Conservation (phyloP, 352 stramenopile genomes). For the Phytophthora citrophthora region DNA sequence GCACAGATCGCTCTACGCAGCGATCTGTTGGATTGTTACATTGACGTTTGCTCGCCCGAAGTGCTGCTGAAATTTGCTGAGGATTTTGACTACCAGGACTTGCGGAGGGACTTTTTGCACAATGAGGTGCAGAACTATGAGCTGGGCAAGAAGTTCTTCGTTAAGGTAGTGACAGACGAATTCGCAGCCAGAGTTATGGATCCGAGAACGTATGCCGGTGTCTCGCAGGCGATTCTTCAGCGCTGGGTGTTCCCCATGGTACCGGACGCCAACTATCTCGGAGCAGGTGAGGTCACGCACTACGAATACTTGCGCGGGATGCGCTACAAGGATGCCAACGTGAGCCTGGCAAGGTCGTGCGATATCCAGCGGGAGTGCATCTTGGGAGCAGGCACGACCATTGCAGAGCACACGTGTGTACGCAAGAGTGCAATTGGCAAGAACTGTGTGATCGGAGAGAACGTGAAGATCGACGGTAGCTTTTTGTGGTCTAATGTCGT, state of each 20-base stretch:
- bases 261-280: constrained; percentile 91
- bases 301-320: constrained; percentile 84
- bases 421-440: constrained; percentile 72
- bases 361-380: constrained; percentile 72
- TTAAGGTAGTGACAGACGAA: constrained; percentile 90
- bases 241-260: constrained; percentile 97
- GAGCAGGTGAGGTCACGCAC: constrained; percentile 50
- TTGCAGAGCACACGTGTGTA: constrained; percentile 67
- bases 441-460: constrained; percentile 73
- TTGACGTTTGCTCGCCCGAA: constrained; percentile 98
- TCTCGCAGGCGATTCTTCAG: constrained; percentile 94
- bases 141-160: constrained; percentile 97
- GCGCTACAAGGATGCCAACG: constrained; percentile 83
- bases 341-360: constrained; percentile 74
- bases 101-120: constrained; percentile 95
- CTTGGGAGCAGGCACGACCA: constrained; percentile 58
- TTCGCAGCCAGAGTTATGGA: constrained; percentile 96
- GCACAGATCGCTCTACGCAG: constrained; percentile 89
- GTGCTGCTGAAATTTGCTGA: constrained; percentile 97
- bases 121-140: constrained; percentile 98
- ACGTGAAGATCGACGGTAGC: constrained; percentile 72
- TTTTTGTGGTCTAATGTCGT: constrained; percentile 88
- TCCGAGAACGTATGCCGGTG: constrained; percentile 92
- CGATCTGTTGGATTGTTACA: constrained; percentile 97
- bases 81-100: constrained; percentile 99